Evolutionary conservation across 805 yeast genomes (phyloP), one percentile per base, ranked within the genome.

Genomic region (Lachancea kluyveri): DNA sequence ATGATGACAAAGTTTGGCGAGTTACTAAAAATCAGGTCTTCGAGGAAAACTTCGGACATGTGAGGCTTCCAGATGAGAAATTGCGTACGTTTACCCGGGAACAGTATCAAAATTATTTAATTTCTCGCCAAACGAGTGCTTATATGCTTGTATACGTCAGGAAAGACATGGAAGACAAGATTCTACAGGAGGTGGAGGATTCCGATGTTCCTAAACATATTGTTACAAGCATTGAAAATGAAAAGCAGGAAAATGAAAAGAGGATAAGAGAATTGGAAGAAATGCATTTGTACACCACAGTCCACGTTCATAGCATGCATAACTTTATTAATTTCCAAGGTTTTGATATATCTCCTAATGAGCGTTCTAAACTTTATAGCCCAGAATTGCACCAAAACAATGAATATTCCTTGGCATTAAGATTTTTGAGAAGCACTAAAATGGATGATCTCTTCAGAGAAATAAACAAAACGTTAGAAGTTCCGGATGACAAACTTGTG

Each of bases 111-210:
- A 78, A 70, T 29, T 78, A 79, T 36, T 66, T 70, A 26, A 62
- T 82, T 17, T 74, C 84, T 43, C 75, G 95, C 28, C 92, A 86
- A 22, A 88, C 97, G 0, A 84, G 92, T 24, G 98, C 98, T 2
- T 92, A 92, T 52, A 92, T 92, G 98, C 72, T 92, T 59, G 97
- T 92, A 3, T 92, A 92, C 53, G 72, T 88, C 41, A 70, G 94
- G 33, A 76, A 83, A 50, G 61, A 71, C 2, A 71, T 71, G 23
- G 57, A 75, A 22, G 67, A 64, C 2, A 68, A 67, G 8, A 66
- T 90, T 10, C 65, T 92, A 37, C 76, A 74, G 8, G 76, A 72
- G 1, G 72, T 70, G 3, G 46, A 60, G 2, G 74, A 72, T 13
- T 69, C 59, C 3, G 77, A 70, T 28, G 70, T 74, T 5, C 96